These are phyloP conservation scores for Caloboletus inedulis DNA, from an alignment of 1,284 basidiomycete genomes.

Conservation along the genomic window DNA sequence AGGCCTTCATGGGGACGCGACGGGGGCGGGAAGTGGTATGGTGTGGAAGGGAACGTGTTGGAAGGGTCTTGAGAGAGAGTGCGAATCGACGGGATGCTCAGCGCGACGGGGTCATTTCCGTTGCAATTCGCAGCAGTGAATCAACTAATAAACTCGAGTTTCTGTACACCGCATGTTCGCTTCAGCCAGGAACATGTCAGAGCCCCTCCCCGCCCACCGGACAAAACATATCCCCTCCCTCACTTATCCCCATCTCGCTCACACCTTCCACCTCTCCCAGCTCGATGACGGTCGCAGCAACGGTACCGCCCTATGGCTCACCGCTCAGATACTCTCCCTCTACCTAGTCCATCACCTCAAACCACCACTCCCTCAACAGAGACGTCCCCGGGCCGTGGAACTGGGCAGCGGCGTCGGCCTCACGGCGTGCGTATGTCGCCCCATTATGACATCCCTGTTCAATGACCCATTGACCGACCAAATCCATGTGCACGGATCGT, in stretches of 20 bases:
- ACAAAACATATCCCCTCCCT: constrained; percentile 67
- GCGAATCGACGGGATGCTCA: constrained; percentile 15
- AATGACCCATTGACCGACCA: not conserved
- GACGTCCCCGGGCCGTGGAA: constrained; percentile 58
- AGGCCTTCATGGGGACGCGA: constrained; percentile 63
- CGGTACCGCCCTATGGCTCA: constrained; percentile 88
- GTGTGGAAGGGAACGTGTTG: not conserved
- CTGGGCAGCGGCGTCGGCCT: constrained; percentile 83
- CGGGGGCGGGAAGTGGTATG: not conserved
- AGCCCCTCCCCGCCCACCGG: constrained; percentile 49
- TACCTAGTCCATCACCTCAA: constrained; percentile 48
- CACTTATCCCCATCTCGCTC: constrained; percentile 41
- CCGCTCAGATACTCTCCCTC: constrained; percentile 68
- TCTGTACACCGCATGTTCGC: constrained; percentile 1
- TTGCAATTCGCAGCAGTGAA: not conserved
- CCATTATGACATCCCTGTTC: constrained; percentile 10
- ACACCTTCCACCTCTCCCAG: constrained; percentile 51
- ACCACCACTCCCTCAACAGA: constrained; percentile 15
- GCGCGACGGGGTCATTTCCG: constrained; percentile 25
- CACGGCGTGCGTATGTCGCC: constrained; percentile 55
- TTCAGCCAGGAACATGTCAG: not conserved
- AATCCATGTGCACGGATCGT: not conserved
- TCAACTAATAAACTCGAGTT: no score
- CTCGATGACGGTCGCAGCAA: constrained; percentile 62
- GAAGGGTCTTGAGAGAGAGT: constrained; percentile 4